Percentiles rank a stretch among this genome's conserved stretches.
Conservation (phyloP, 345 rosid species). For the Rhodomyrtus tomentosa region DNA sequence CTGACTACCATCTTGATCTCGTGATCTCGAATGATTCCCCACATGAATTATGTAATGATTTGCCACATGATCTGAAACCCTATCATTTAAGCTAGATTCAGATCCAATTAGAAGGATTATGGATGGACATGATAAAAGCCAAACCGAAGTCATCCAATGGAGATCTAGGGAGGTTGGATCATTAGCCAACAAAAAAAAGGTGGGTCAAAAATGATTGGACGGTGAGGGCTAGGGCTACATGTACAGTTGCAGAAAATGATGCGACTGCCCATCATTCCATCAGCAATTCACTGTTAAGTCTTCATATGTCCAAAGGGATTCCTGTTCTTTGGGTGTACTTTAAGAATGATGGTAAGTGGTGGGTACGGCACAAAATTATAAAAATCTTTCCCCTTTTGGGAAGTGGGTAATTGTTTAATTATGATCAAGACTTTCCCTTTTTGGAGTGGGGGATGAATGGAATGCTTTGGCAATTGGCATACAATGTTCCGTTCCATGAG, state of each 20-base stretch:
- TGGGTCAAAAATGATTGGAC: background rate
- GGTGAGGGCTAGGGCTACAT: background rate
- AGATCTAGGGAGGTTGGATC: conserved; percentile 14
- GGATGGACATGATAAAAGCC: background rate
- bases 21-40: background rate
- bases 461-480: background rate
- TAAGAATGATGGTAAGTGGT: conserved; percentile 7
- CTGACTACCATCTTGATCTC: background rate
- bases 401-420: conserved; percentile 9
- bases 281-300: background rate
- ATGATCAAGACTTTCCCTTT: conserved; percentile 18
- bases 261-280: background rate
- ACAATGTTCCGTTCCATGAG: background rate
- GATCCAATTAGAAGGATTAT: background rate
- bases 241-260: background rate
- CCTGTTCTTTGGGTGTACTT: background rate
- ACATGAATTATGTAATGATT: background rate
- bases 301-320: background rate
- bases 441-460: conserved; percentile 8
- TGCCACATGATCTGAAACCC: background rate
- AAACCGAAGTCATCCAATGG: background rate
- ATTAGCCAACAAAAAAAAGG: background rate
- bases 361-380: background rate
- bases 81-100: background rate
- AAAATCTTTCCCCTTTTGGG: conserved; percentile 24